Evolutionary conservation across 441 rosid genomes (phyloP), one percentile per base, ranked within the genome.

Genomic region (Erodium texanum): DNA sequence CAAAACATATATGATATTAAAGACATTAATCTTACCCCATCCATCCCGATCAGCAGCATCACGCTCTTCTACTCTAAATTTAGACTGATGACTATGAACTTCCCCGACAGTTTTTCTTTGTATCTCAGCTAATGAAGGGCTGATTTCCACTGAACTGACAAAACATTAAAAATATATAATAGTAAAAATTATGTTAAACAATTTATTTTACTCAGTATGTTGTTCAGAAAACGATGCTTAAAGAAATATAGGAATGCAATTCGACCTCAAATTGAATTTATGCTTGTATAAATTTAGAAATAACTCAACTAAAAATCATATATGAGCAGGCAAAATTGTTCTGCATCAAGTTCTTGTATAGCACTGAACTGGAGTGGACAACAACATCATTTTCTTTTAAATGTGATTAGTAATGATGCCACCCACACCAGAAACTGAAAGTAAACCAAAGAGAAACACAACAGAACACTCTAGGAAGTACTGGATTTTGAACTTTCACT

Each of bases 71-170:
- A 91, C 96, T 74, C 78, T 89, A 77, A 89, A 89, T 83, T 84
- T 94, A 71, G 90, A 79, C 70, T 80, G 71, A 79, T 93, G 99
- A 78, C 89, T 86, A 50, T 69, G 83, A 74, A 88, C 89, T 85
- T 86, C 87, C 77, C 96, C 92, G 71, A 93, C 88, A 64, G 96
- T 93, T 78, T 87, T 88, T 73, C 83, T 85, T 68, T 93, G 99
- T 80, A 84, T 83, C 73, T 88, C 81, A 65, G 93, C 97, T 70
- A 93, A 81, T 52, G 96, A 85, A 32, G 95, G 87, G 78, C 99
- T 93, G 77, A 93, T 93, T 83, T 91, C 99, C 77, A 94, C 88
- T 62, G 96, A 94, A 66, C 99, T 94, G 87, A 80, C 80, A 66
- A 14, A 11, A 64, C 15, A 32, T 52, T 7, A 19, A 6, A 52